phyloP scores from a whole-genome alignment of 495 filamentous ascomycete genomes.

The Neurospora sp. region DNA sequence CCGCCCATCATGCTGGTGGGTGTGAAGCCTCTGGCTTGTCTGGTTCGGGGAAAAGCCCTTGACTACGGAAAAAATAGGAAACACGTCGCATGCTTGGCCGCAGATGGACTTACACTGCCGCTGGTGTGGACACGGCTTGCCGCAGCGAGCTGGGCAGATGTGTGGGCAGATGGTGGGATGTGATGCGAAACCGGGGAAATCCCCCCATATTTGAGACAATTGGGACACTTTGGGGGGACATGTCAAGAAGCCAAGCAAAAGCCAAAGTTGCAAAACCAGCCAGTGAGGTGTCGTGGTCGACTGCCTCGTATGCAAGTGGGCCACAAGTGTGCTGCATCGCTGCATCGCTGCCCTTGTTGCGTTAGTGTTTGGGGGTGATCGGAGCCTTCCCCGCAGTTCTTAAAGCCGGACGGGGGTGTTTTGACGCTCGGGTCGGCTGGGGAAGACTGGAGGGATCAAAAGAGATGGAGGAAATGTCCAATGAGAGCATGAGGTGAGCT shows the following conservation, averaged over 20 bases:
- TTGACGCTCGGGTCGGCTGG: neutral
- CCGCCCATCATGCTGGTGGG: neutral
- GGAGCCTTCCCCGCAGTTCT: constrained; percentile 15
- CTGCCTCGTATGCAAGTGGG: neutral
- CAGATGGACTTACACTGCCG: neutral
- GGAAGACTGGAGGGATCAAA: neutral
- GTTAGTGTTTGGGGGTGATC: constrained; percentile 14
- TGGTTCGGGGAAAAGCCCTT: neutral
- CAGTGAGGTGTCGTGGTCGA: neutral
- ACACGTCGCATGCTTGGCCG: neutral
- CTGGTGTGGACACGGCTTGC: neutral
- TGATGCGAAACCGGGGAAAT: neutral
- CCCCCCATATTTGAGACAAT: neutral
- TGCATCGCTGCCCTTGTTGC: constrained; percentile 15
- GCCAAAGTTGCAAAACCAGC: neutral
- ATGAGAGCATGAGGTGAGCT: constrained; percentile 18
- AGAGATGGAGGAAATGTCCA: constrained; percentile 4
- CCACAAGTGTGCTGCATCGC: constrained; percentile 5
- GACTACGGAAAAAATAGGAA: neutral
- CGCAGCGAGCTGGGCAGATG: neutral
- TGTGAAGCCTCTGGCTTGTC: neutral
- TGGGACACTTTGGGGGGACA: neutral
- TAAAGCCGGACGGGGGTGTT: constrained; percentile 7
- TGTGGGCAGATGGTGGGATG: neutral
- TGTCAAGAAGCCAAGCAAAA: neutral